Percentiles rank a stretch among this genome's conserved stretches.
phyloP scores from a whole-genome alignment of 192 early-diverging fungal genomes.

The Martensiomyces pterosporus region DNA sequence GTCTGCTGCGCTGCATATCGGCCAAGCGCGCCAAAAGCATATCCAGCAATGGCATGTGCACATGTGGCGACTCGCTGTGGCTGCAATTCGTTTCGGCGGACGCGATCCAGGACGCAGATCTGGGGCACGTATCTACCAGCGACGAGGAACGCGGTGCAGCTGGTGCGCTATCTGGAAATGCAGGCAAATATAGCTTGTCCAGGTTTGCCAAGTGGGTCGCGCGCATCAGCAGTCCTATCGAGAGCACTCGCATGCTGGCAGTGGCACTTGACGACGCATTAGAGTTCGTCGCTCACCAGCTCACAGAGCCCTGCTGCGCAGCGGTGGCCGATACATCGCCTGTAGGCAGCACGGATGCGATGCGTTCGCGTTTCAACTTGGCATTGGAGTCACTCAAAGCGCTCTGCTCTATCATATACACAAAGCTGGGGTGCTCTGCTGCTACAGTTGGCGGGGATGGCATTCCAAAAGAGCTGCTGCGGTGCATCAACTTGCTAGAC shows the following conservation, averaged over 20 bases:
- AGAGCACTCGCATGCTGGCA: conserved; percentile 29
- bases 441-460: background rate
- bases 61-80: conserved; percentile 14
- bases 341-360: background rate
- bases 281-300: background rate
- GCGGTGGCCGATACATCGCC: background rate
- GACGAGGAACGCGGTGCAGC: conserved; percentile 2
- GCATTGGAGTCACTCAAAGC: conserved; percentile 19
- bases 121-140: background rate
- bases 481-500: conserved; percentile 15
- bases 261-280: conserved; percentile 32
- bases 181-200: no score
- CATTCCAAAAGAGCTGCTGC: conserved; percentile 8
- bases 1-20: conserved; percentile 11
- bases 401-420: conserved; percentile 28
- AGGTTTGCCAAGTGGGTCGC: conserved; percentile 46
- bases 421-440: conserved; percentile 18
- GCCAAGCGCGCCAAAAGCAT: background rate
- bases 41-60: background rate
- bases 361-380: conserved; percentile 1
- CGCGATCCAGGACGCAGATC: background rate
- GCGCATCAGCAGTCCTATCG: conserved; percentile 25
- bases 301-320: background rate
- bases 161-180: no score
- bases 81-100: conserved; percentile 23